A percentile compares a stretch with the other conserved stretches of the same genome.
phyloP scores from a whole-genome alignment of 2,329 filamentous ascomycete species.

The Ceratocystis smalleyi region DNA sequence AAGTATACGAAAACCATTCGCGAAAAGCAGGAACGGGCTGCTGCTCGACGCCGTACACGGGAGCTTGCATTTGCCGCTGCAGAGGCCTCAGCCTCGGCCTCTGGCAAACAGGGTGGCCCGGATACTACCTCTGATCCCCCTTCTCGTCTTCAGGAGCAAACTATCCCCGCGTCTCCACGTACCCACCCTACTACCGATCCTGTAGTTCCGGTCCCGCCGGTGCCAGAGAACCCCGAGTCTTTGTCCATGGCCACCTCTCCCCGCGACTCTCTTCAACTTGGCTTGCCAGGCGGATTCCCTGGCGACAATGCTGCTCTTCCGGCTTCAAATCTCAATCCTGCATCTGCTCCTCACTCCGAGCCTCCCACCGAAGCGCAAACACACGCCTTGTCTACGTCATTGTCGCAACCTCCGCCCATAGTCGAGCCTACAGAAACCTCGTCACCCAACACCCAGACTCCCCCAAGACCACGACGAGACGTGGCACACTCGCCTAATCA shows the following conservation, averaged over 20 bases:
- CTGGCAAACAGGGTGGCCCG: neutral
- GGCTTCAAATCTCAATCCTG: neutral
- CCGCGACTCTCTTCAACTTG: constrained; percentile 16
- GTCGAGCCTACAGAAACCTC: neutral
- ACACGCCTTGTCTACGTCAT: neutral
- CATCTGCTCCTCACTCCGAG: constrained; percentile 51
- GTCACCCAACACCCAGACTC: constrained; percentile 1
- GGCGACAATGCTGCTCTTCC: constrained; percentile 23
- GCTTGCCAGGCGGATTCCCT: constrained; percentile 47
- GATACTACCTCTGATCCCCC: neutral
- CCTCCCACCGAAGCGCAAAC: constrained; percentile 43
- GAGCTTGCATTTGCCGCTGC: constrained; percentile 28
- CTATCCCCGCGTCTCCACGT: neutral
- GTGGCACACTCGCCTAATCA: neutral
- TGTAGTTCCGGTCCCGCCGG: neutral
- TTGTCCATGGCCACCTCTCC: neutral
- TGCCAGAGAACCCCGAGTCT: neutral
- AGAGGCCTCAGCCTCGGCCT: constrained; percentile 19
- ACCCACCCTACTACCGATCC: neutral
- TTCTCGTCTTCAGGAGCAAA: neutral
- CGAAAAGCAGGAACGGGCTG: constrained; percentile 38
- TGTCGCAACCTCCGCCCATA: constrained; percentile 1
- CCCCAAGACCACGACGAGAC: neutral
- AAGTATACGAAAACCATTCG: constrained; percentile 72
- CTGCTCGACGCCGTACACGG: constrained; percentile 35